phyloP scores from a whole-genome alignment of 495 filamentous ascomycete genomes.

The Penicillium lagena region DNA sequence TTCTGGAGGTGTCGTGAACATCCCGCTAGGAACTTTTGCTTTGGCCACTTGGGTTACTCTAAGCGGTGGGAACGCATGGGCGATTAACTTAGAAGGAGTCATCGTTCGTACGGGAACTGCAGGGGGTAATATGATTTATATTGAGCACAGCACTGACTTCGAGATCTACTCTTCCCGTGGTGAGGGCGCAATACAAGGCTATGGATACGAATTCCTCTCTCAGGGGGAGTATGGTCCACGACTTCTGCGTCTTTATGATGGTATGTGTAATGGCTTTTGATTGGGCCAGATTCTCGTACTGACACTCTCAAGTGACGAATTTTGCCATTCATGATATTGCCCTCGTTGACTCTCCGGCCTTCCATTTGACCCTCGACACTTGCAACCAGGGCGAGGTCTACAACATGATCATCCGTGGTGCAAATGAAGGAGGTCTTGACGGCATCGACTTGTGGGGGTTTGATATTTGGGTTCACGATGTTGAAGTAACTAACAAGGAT shows the following conservation, averaged over 20 bases:
- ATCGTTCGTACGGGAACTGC: slow-evolving; percentile 38
- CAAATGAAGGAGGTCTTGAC: slow-evolving; percentile 35
- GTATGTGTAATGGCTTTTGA: background rate
- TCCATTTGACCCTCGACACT: slow-evolving; percentile 37
- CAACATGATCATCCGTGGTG: slow-evolving; percentile 38
- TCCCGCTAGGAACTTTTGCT: slow-evolving; percentile 30
- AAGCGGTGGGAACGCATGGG: slow-evolving; percentile 30
- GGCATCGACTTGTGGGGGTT: slow-evolving; percentile 37
- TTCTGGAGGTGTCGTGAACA: slow-evolving; percentile 26
- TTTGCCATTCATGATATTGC: slow-evolving; percentile 40
- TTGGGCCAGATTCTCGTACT: background rate
- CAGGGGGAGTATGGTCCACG: slow-evolving; percentile 14
- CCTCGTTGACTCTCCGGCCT: slow-evolving; percentile 37
- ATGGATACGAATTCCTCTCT: slow-evolving; percentile 37
- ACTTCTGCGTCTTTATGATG: slow-evolving; percentile 23
- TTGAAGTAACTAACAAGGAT: slow-evolving; percentile 43
- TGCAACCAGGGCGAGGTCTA: slow-evolving; percentile 37
- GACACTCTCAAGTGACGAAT: slow-evolving; percentile 12
- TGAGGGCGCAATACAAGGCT: slow-evolving; percentile 44
- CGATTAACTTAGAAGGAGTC: slow-evolving; percentile 43
- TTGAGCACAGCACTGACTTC: slow-evolving; percentile 42
- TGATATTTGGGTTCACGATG: slow-evolving; percentile 42
- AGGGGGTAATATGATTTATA: slow-evolving; percentile 45
- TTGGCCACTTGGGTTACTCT: slow-evolving; percentile 29
- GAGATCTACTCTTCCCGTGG: slow-evolving; percentile 44